A percentile compares a stretch with the other conserved stretches of the same genome.
Evolutionary conservation across 192 early-diverging fungal species (phyloP).

Genomic region (Phlyctochytrium arcticum): DNA sequence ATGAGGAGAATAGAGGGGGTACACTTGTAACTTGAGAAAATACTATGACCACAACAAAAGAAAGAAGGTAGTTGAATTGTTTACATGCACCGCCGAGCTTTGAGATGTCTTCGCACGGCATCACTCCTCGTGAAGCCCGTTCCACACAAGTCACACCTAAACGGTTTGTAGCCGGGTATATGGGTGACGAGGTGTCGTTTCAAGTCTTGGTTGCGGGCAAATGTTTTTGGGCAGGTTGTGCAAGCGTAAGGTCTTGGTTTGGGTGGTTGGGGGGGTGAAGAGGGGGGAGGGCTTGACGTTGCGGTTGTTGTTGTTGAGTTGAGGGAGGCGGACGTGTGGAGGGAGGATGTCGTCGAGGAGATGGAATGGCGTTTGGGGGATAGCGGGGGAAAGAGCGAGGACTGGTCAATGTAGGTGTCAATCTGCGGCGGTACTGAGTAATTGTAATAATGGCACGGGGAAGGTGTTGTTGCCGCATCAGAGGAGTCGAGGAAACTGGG

Average conservation of each 20-base stretch:
- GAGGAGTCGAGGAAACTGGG: too few species aligned
- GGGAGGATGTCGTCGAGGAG: too few species aligned
- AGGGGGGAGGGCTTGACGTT: neutral
- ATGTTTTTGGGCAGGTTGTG: conserved; percentile 3
- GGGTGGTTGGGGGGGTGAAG: neutral
- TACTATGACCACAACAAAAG: neutral
- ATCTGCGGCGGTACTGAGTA: too few species aligned
- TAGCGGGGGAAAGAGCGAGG: too few species aligned
- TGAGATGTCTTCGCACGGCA: conserved; percentile 24
- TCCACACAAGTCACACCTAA: conserved; percentile 22
- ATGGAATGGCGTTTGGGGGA: too few species aligned
- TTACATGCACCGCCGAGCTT: conserved; percentile 14
- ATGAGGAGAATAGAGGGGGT: too few species aligned
- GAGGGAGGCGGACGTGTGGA: too few species aligned
- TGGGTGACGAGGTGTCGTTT: conserved; percentile 18
- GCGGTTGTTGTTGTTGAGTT: too few species aligned
- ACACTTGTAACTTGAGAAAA: too few species aligned
- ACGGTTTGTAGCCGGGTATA: conserved; percentile 19
- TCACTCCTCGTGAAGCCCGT: conserved; percentile 33
- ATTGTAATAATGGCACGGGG: too few species aligned
- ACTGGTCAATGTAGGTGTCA: too few species aligned
- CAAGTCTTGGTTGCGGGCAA: conserved; percentile 23
- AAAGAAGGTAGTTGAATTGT: neutral
- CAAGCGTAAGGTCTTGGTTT: neutral
- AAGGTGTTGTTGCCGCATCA: too few species aligned